A percentile compares a stretch with the other conserved stretches of the same genome.
phyloP scores from a whole-genome alignment of 192 early-diverging fungal genomes.

The Coemansia sp. region DNA sequence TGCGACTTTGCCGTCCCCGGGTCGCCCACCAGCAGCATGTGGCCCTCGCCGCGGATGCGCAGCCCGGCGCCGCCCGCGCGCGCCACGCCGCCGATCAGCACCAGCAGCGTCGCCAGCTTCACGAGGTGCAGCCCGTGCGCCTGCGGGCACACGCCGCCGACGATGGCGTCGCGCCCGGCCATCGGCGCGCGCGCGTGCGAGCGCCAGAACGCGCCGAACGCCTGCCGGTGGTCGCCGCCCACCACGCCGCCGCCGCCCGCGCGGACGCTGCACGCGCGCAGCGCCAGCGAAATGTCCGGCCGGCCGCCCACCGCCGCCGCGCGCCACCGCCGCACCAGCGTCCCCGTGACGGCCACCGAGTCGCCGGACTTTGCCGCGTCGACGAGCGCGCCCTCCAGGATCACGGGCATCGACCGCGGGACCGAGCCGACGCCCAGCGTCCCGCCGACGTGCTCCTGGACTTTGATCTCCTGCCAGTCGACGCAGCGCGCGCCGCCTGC shows the following conservation, averaged over 20 bases:
- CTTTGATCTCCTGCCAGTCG: conserved; percentile 79
- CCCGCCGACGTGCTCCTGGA: conserved; percentile 69
- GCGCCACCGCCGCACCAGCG: conserved; percentile 62
- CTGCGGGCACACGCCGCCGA: conserved; percentile 66
- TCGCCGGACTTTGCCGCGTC: conserved; percentile 64
- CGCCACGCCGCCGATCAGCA: conserved; percentile 68
- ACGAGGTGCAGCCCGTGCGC: conserved; percentile 68
- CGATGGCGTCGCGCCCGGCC: conserved; percentile 55
- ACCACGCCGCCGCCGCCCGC: conserved; percentile 52
- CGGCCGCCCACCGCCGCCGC: conserved; percentile 51
- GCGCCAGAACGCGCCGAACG: conserved; percentile 63
- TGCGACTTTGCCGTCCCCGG: conserved; percentile 80
- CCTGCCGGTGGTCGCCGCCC: conserved; percentile 56
- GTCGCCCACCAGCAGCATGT: conserved; percentile 75
- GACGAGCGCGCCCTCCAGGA: conserved; percentile 61
- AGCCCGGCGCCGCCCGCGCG: conserved; percentile 56
- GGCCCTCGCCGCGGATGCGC: conserved; percentile 68
- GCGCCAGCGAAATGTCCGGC: conserved; percentile 60
- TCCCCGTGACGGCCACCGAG: conserved; percentile 60
- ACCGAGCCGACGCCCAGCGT: conserved; percentile 62
- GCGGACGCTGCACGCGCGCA: conserved; percentile 62
- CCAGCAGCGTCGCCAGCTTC: conserved; percentile 70
- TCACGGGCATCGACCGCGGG: conserved; percentile 57
- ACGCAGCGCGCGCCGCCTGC: conserved; percentile 51
- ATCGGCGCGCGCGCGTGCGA: conserved; percentile 18